A percentile compares a stretch with the other conserved stretches of the same genome.
Conservation (phyloP, 1,139 yeast species). For the Suhomyces terraborum region DNA sequence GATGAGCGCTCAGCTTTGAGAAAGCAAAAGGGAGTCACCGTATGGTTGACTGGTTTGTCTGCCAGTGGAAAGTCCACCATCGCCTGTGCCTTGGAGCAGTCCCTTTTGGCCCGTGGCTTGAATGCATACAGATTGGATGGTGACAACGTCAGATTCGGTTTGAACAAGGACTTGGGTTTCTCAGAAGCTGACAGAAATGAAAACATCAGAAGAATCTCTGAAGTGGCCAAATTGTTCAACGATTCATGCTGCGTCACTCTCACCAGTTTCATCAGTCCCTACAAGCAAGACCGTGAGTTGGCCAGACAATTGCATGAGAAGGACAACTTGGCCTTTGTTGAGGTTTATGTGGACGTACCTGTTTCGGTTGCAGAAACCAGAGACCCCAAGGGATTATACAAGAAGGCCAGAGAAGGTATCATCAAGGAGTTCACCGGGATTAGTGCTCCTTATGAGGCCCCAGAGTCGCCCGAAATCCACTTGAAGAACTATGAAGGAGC, state of each 20-base stretch:
- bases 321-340: constrained; percentile 78
- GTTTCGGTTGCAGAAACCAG: constrained; percentile 91
- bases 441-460: constrained; percentile 95
- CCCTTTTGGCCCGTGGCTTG: constrained; percentile 64
- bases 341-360: constrained; percentile 91
- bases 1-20: constrained; percentile 72
- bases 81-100: constrained; percentile 91
- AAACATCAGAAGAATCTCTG: constrained; percentile 91
- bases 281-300: constrained; percentile 75
- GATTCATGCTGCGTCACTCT: constrained; percentile 84
- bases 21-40: constrained; percentile 83
- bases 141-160: constrained; percentile 90
- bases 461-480: constrained; percentile 80
- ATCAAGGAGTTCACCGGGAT: constrained; percentile 95
- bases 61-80: constrained; percentile 95
- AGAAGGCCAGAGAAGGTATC: constrained; percentile 93
- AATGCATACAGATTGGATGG: constrained; percentile 90
- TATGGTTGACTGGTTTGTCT: constrained; percentile 94
- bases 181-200: constrained; percentile 90
- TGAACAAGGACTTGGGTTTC: constrained; percentile 92
- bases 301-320: constrained; percentile 85
- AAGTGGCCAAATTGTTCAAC: constrained; percentile 86
- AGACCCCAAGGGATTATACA: constrained; percentile 95
- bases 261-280: constrained; percentile 92
- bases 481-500: constrained; percentile 66